These are phyloP conservation scores for Leptodontidium sp. DNA, from an alignment of 2,329 filamentous ascomycete genomes.

Conservation along the genomic window DNA sequence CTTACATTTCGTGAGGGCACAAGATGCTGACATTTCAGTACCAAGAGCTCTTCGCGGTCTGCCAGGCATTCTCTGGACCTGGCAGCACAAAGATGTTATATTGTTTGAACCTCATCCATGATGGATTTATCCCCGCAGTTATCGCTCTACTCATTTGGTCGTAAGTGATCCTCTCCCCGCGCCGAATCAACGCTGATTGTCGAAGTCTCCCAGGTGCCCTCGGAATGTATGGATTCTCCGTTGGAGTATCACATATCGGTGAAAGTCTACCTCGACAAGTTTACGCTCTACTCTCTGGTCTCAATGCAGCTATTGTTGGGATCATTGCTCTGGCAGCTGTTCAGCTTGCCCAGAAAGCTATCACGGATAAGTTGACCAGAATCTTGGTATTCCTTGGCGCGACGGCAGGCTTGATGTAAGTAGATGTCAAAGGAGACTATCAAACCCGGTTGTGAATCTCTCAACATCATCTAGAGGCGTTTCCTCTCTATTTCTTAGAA, in stretches of 20 bases:
- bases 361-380: constrained; percentile 69
- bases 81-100: constrained; percentile 77
- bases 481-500: no score
- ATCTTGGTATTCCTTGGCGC: constrained; percentile 70
- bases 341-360: constrained; percentile 71
- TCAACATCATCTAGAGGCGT: no score
- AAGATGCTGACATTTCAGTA: constrained; percentile 56
- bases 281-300: constrained; percentile 74
- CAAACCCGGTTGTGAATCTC: no score
- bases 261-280: constrained; percentile 66
- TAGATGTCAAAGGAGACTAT: no score
- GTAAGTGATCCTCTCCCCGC: constrained; percentile 46
- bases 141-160: constrained; percentile 71
- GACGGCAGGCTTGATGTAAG: constrained; percentile 68
- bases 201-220: constrained; percentile 71
- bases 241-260: constrained; percentile 69
- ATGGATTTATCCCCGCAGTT: constrained; percentile 64
- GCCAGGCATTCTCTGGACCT: constrained; percentile 72
- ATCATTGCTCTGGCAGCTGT: constrained; percentile 76
- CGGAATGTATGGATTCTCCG: constrained; percentile 72
- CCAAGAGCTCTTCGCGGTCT: constrained; percentile 75
- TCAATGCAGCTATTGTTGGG: constrained; percentile 77
- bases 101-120: constrained; percentile 70
- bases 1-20: neutral
- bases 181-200: neutral